Conservation (phyloP, 2,329 filamentous ascomycete genomes). For the Taxawa tesnikishii region DNA sequence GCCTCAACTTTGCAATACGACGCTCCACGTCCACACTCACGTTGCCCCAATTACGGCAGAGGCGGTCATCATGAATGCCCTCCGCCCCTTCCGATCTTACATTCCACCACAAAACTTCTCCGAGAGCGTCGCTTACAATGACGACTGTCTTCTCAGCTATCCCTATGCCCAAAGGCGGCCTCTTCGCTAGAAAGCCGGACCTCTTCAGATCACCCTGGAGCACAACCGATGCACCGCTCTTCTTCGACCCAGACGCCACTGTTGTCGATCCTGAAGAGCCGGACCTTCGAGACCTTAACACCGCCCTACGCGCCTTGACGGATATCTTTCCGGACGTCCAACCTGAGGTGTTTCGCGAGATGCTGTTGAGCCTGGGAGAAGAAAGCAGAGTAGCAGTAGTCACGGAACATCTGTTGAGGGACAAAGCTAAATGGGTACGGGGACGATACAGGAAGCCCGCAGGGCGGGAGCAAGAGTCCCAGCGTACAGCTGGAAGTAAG, state of each 20-base stretch:
- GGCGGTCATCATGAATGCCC: too few relatives aligned
- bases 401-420: conserved; percentile 64
- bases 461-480: background rate
- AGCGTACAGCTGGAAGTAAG: conserved; percentile 1
- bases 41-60: too few relatives aligned
- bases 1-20: too few relatives aligned
- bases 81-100: too few relatives aligned
- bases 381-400: conserved; percentile 68
- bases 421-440: conserved; percentile 56
- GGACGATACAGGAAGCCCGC: conserved; percentile 39
- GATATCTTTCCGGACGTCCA: conserved; percentile 71
- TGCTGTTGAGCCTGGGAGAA: conserved; percentile 61
- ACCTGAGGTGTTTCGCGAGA: conserved; percentile 70
- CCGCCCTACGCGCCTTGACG: conserved; percentile 53
- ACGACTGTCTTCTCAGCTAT: conserved; percentile 6
- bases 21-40: too few relatives aligned
- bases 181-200: conserved; percentile 4
- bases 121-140: too few relatives aligned
- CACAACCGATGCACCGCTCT: too few relatives aligned
- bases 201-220: conserved; percentile 2
- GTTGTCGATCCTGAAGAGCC: conserved; percentile 36
- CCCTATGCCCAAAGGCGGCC: conserved; percentile 5
- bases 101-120: too few relatives aligned
- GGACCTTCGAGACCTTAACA: conserved; percentile 58
- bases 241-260: background rate